Evolutionary conservation across 2,329 filamentous ascomycete species (phyloP), one percentile per base, ranked within the genome.

Genomic region (Claviceps humidiphila): DNA sequence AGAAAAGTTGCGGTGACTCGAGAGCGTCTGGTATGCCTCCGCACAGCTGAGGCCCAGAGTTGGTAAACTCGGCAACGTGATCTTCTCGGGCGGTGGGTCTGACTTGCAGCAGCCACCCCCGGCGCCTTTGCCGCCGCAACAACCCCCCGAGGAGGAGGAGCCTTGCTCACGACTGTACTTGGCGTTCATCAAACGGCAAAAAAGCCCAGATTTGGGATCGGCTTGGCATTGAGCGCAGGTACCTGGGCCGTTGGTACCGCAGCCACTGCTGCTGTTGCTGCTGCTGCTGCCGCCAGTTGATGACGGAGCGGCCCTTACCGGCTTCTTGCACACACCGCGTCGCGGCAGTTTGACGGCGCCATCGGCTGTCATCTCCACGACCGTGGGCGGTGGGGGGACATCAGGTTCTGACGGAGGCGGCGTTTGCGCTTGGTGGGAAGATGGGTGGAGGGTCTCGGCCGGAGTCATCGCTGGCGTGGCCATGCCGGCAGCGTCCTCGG

Each of bases 161-260:
- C 67, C 66, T 20, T 64, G 62, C 48, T 71, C 68, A 54, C 71
- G 72, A 54, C 74, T 71, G 54, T 80, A 71, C 58, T 73, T 84
- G 55, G 86, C 86, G 24, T 87, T 85, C 50, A 91, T 78, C 11
- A 86, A 84, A 56, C 87, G 85, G 68, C 87, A 93, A 71, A 93
- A 93, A 40, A 90, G 78, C 1, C 85, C 87, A 3, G 87, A 88
- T 63, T 85, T 84, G 17, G 87, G 86, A 63, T 91, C 87, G 2
- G 80, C 74, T 54, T 84, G 76, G 63, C 87, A 93, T 68, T 91
- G 86, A 4, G 84, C 78, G 63, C 87, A 93, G 16, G 84, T 86
- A 9, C 87, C 87, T 0, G 87, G 87, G 0, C 85, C 86, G 51
- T 84, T 84, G 40, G 78, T 74, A 26, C 85, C 78, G 54, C 78